Base-by-base conservation (phyloP, 345 rosid species). In the Eucalyptus erythrocorys region DNA sequence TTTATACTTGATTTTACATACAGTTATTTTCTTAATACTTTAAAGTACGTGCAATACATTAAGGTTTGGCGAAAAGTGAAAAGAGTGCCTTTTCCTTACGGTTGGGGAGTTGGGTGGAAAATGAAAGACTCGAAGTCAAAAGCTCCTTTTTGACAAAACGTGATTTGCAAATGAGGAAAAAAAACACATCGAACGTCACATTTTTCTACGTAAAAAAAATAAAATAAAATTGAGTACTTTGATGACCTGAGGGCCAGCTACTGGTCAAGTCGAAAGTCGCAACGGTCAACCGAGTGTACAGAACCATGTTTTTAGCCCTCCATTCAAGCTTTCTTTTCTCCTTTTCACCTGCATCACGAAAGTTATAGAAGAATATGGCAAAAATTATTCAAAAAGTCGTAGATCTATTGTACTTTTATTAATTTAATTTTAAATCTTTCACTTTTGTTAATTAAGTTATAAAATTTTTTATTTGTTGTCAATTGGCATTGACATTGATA, bases 301-400 rank as follows among this genome's bases (percentile, higher is more conserved):
- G 4, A 76, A 6, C 82, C 27, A 40, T 76, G 27, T 6, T 16
- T 5, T 19, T 68, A 17, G 43, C 5, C 80, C 19, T 68, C 80
- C 80, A 34, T 68, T 17, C 80, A 68, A 64, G 21, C 76, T n/a
- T 64, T 34, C 13, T 10, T 5, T 19, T 19, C 4, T 19, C 43
- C 81, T n/a, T 64, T n/a, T 71, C 19, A 71, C 81, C 45, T 19
- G 81, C 81, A 0, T 71, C 45, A 34, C 4, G 45, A 71, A 27
- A 71, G 3, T 19, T 10, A 37, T 3, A 7, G 7, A 19, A 71
- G 45, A 8, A 19, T 21, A 21, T 1, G 0, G 2, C n/a, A 4
- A 19, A 51, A 51, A 51, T 51, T 51, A 51, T 19, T 10, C 2
- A 51, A 1, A 7, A 19, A 3, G 0, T 19, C 0, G 0, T 19